Evolutionary conservation across 805 yeast species (phyloP).

Genomic region (Pichia heedii): DNA sequence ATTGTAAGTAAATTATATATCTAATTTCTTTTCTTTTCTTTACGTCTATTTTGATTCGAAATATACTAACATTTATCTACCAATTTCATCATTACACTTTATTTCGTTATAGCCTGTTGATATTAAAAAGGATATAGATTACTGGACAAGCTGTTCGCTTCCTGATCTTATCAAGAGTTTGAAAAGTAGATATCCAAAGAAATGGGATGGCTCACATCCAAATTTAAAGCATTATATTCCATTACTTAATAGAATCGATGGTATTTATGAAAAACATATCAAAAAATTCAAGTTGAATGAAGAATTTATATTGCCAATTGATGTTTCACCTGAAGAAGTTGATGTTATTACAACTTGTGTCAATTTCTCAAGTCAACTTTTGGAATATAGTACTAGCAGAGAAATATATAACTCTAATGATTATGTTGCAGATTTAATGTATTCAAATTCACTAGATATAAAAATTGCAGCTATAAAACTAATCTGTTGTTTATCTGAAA

Average conservation of each 20-base stretch:
- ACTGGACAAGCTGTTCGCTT: constrained; percentile 12
- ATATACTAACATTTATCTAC: constrained; percentile 8
- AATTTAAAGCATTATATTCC: constrained; percentile 70
- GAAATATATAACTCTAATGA: constrained; percentile 60
- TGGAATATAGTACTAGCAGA: constrained; percentile 63
- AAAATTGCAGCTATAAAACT: constrained; percentile 48
- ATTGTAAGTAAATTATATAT: constrained; percentile 6
- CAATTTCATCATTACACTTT: too few relatives aligned
- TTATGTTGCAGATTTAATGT: constrained; percentile 47
- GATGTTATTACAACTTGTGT: constrained; percentile 41
- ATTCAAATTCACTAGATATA: constrained; percentile 51
- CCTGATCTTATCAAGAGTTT: constrained; percentile 17
- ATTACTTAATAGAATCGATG: constrained; percentile 68
- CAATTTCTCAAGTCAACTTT: constrained; percentile 49
- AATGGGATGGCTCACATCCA: constrained; percentile 28
- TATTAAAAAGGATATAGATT: constrained; percentile 12
- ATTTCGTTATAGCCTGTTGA: constrained; percentile 12
- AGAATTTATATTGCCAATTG: constrained; percentile 37
- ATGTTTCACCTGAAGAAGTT: constrained; percentile 39
- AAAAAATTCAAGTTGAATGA: constrained; percentile 43
- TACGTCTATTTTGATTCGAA: too few relatives aligned
- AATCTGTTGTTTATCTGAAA: constrained; percentile 48
- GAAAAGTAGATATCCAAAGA: constrained; percentile 14
- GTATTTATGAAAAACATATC: constrained; percentile 45
- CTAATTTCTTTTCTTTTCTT: too few relatives aligned